These are phyloP conservation scores for Ceratobasidium sp. DNA, from an alignment of 1,284 basidiomycete genomes.

Conservation along the genomic window DNA sequence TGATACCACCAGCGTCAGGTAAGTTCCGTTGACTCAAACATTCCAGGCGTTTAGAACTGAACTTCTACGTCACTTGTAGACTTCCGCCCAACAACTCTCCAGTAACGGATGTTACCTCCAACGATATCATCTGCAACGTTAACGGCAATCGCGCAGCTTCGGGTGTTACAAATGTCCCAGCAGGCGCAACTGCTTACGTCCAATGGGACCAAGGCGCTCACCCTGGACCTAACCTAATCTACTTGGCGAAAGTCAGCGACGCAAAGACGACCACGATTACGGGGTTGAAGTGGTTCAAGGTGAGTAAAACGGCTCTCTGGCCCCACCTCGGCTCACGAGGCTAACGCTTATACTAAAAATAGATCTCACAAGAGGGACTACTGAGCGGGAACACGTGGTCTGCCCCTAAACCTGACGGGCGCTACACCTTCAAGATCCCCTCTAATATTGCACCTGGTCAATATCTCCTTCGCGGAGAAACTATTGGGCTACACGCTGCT, in stretches of 20 bases:
- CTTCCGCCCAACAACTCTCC: conserved; percentile 45
- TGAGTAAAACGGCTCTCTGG: too few species aligned
- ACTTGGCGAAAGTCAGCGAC: conserved; percentile 43
- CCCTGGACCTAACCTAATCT: conserved; percentile 43
- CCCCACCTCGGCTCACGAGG: not conserved
- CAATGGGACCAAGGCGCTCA: conserved; percentile 44
- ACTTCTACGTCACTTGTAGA: too few species aligned
- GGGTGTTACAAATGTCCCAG: conserved; percentile 45
- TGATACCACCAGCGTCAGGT: conserved; percentile 39
- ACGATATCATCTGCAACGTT: conserved; percentile 45
- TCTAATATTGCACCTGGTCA: conserved; percentile 65
- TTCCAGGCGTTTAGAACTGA: not conserved
- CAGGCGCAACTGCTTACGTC: conserved; percentile 45
- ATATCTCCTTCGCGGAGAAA: conserved; percentile 68
- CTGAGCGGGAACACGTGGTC: conserved; percentile 15
- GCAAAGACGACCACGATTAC: conserved; percentile 38
- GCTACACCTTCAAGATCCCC: conserved; percentile 67
- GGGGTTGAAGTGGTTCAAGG: conserved; percentile 46
- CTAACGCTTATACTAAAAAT: not conserved
- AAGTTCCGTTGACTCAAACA: not conserved
- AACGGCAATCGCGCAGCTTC: conserved; percentile 36
- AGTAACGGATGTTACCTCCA: conserved; percentile 45
- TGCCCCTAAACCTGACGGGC: conserved; percentile 55
- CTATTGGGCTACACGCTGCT: conserved; percentile 64
- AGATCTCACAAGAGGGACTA: conserved; percentile 42